Evolutionary conservation across 2,329 filamentous ascomycete genomes (phyloP), one percentile per base, ranked within the genome.

Genomic region (Plenodomus biglobosus): DNA sequence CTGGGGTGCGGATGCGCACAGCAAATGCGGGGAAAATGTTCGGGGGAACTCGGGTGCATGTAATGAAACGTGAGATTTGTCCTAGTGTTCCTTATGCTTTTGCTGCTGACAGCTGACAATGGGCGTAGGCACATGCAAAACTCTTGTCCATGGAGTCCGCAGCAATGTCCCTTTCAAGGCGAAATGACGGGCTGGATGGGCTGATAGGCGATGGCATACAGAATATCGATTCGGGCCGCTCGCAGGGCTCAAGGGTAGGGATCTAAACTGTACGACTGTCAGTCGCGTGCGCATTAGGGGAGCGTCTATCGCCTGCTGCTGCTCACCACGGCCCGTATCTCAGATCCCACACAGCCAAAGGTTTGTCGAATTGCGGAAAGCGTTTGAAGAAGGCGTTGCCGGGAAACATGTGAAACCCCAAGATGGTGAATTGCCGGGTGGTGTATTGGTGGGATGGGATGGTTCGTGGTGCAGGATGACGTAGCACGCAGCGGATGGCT

Each of bases 331-430:
- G 42, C 24, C 42, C 52, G 50, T 58, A 54, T 30, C 44, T 48
- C 40, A 46, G 39, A 53, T 58, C 56, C 55, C 59, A 62, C 46
- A 61, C 58, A 39, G 61, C 61, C 42, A 64, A 44, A 48, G 58
- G 56, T 51, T 64, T 62, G 44, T 64, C 61, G 44, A 64, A 64
- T 18, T 52, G 56, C 53, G 55, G 52, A 60, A 61, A 53, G 59
- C 54, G 51, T 61, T 52, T 52, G 45, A 58, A 58, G 47, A 53
- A 58, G 50, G 51, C 34, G 39, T 41, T 53, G 52, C 38, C 54
- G 50, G 58, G 59, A 61, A 51, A 55, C 61, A 64, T 64, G 61
- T 64, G 61, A 62, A 56, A 56, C 54, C 50, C 51, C 46, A 52
- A 54, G 50, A 42, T 46, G 52, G 56, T 44, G 42, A 60, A 44